Evolutionary conservation across 1,284 basidiomycete species (phyloP), one percentile per base, ranked within the genome.

Genomic region (Stereum hirsutum): DNA sequence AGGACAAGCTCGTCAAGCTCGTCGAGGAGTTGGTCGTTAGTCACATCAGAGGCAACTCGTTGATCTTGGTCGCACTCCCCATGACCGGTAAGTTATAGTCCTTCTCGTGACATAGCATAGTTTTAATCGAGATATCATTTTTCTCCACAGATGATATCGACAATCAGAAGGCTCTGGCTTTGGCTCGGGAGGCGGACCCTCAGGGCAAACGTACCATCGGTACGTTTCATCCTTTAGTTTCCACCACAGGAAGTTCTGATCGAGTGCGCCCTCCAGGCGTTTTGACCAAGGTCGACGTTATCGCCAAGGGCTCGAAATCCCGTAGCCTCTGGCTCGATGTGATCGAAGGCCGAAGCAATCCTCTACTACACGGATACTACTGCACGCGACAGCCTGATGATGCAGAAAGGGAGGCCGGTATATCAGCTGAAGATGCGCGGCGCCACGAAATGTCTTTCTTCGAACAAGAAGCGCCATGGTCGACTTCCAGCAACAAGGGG

Each of bases 341-440:
- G 1, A 58, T 82, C n/a, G 67, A 75, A 48, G 74, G 74, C 19
- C 58, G 56, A 8, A 34, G 23, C 5, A 57, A 76, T 46, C 46
- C 26, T 1, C 63, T 81, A 8, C 66, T 53, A 11, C 77, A 77
- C 39, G 81, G 81, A 0, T 84, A 82, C 51, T 82, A 74, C 47
- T 81, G 78, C 38, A 76, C 80, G 30, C 75, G 76, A 27, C 73
- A 81, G n/a, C 75, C 78, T 0, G 70, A 80, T 44, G 79, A 82
- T 48, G 64, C 57, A 2, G 73, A 80, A 46, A 69, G 81, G 0
- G 51, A 54, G 8, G 51, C 54, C 6, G 57, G 58, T 1, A 58
- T 71, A 4, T 58, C 68, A 0, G 56, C 59, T 6, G 42, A 54
- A 0, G 65, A 64, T 12, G 65, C 71, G 0, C 66, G 75, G 33